phyloP scores from a whole-genome alignment of 257 asterid genomes.

The Solanum pinnatisectum region DNA sequence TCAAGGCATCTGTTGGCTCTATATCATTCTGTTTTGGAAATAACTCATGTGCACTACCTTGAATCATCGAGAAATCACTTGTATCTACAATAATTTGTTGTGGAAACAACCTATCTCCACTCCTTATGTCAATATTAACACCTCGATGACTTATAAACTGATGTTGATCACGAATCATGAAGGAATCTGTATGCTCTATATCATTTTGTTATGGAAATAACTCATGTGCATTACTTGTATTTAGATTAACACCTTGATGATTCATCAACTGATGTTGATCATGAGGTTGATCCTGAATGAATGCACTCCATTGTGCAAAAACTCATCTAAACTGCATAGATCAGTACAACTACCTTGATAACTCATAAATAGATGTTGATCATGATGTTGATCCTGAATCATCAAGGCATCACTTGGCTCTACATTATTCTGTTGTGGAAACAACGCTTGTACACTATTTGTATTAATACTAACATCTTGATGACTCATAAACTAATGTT shows the following conservation, averaged over 20 bases:
- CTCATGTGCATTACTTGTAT: not conserved
- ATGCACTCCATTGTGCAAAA: not conserved
- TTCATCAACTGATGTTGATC: too few species aligned
- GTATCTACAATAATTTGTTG: too few species aligned
- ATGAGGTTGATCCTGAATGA: too few species aligned
- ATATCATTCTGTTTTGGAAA: too few species aligned
- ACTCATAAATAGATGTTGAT: constrained; percentile 1
- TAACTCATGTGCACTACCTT: constrained; percentile 28
- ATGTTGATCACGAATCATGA: too few species aligned
- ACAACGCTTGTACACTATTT: too few species aligned
- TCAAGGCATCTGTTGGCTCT: too few species aligned
- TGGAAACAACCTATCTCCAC: not conserved
- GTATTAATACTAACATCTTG: not conserved
- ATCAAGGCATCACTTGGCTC: too few species aligned
- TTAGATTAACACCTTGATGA: too few species aligned
- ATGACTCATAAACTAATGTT: constrained; percentile 11
- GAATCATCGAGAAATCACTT: too few species aligned
- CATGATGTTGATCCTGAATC: not conserved
- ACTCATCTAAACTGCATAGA: not conserved
- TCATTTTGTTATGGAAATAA: constrained; percentile 52
- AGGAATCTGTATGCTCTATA: constrained; percentile 65
- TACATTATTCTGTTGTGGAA: too few species aligned
- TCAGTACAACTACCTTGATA: constrained; percentile 25
- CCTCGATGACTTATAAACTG: constrained; percentile 16
- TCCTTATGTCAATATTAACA: constrained; percentile 20